Evolutionary conservation across 768 basidiomycete genomes (phyloP).

Genomic region (Tulasnella sp.): DNA sequence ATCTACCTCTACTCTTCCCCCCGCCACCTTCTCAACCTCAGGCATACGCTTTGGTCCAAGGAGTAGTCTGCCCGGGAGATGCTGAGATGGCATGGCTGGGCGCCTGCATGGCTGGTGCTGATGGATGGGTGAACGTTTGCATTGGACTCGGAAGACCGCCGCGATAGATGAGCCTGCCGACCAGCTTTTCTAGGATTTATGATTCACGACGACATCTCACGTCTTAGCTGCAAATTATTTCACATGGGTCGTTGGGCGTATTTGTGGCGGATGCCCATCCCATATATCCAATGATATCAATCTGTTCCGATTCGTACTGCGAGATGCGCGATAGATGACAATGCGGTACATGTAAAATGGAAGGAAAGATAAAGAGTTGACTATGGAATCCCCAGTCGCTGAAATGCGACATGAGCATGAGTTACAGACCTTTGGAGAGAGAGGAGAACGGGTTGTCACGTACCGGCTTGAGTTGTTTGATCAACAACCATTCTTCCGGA

Average conservation of each 20-base stretch:
- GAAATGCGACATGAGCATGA: no score
- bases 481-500: conserved; percentile 87
- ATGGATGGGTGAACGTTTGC: conserved; percentile 91
- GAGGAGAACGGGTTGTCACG: conserved; percentile 19
- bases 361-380: neutral
- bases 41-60: conserved; percentile 75
- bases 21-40: conserved; percentile 38
- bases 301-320: neutral
- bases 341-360: neutral
- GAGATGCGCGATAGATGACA: neutral
- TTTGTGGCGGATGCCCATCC: no score
- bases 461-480: conserved; percentile 76
- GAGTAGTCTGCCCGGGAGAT: conserved; percentile 69
- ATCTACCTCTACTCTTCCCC: conserved; percentile 74
- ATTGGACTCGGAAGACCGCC: conserved; percentile 39
- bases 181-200: no score
- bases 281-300: neutral
- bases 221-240: no score
- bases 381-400: conserved; percentile 1
- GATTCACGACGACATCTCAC: no score
- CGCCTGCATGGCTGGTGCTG: conserved; percentile 80
- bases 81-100: conserved; percentile 93
- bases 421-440: neutral
- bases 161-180: neutral
- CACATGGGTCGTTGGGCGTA: no score